These are phyloP conservation scores for Pneumocystis murina DNA, from an alignment of 1,139 yeast genomes.

Conservation along the genomic window DNA sequence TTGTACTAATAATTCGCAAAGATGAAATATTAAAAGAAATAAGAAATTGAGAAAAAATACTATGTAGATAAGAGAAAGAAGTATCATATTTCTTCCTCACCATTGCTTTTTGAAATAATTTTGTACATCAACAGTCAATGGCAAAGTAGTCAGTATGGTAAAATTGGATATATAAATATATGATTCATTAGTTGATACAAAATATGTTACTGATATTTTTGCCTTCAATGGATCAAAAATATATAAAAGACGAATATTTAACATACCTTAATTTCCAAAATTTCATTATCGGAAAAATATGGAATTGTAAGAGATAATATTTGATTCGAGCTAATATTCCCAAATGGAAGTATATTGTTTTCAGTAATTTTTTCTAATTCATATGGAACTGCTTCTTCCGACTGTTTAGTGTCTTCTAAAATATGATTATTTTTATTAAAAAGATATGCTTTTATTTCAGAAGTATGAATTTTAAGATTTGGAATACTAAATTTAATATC, in stretches of 20 bases:
- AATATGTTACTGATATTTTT: background rate
- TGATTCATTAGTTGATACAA: background rate
- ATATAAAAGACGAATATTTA: background rate
- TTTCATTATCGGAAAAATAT: background rate
- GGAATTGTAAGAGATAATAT: background rate
- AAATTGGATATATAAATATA: background rate
- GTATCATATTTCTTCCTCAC: background rate
- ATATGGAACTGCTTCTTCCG: background rate
- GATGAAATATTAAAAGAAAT: background rate
- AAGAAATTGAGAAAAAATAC: background rate
- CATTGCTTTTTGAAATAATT: constrained; percentile 47
- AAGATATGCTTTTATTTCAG: background rate
- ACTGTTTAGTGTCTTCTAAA: background rate
- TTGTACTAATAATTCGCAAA: background rate
- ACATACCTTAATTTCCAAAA: background rate
- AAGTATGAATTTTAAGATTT: background rate
- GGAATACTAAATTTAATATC: background rate
- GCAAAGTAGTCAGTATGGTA: constrained; percentile 19
- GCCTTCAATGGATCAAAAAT: background rate
- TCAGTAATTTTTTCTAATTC: background rate
- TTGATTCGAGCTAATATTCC: background rate
- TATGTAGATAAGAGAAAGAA: background rate
- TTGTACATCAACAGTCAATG: constrained; percentile 60
- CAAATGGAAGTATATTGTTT: background rate
- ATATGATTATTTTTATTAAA: background rate